phyloP scores from a whole-genome alignment of 768 basidiomycete genomes.

The Serpula lacrymans region DNA sequence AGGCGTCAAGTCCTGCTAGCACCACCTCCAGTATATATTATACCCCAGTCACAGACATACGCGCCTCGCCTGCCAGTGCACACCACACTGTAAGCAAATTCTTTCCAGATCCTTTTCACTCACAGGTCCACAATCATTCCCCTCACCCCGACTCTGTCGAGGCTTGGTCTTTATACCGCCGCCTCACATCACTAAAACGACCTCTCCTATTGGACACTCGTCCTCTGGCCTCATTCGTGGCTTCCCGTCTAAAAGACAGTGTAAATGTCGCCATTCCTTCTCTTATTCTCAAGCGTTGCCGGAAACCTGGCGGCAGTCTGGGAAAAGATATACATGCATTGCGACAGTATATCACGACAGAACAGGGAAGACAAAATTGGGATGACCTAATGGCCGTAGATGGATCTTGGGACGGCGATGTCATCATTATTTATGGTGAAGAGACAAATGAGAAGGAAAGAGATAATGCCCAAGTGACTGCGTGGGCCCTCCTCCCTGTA shows the following conservation, averaged over 20 bases:
- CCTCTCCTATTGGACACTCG: conserved; percentile 85
- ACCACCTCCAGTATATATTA: conserved; percentile 50
- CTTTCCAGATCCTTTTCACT: conserved; percentile 15
- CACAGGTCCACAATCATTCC: conserved; percentile 19
- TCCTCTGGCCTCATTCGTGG: conserved; percentile 59
- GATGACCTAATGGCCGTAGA: conserved; percentile 50
- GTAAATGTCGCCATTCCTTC: conserved; percentile 88
- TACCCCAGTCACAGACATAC: conserved; percentile 44
- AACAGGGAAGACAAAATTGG: conserved; percentile 70
- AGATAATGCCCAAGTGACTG: conserved; percentile 49
- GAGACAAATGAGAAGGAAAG: conserved; percentile 70
- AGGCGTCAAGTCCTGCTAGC: conserved; percentile 38
- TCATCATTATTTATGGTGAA: conserved; percentile 71
- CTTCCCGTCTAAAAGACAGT: conserved; percentile 62
- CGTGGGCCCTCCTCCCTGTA: conserved; percentile 71
- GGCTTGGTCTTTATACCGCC: conserved; percentile 44
- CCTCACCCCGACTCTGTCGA: conserved; percentile 36
- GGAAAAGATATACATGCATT: conserved; percentile 65
- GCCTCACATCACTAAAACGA: conserved; percentile 44
- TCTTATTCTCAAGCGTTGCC: conserved; percentile 82
- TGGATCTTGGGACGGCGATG: conserved; percentile 66
- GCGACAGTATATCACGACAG: conserved; percentile 79
- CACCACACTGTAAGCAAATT: conserved; percentile 25
- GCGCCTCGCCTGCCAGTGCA: conserved; percentile 26
- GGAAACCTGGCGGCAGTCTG: conserved; percentile 67